phyloP scores from a whole-genome alignment of 1,284 basidiomycete species.

The Melampsora americana region DNA sequence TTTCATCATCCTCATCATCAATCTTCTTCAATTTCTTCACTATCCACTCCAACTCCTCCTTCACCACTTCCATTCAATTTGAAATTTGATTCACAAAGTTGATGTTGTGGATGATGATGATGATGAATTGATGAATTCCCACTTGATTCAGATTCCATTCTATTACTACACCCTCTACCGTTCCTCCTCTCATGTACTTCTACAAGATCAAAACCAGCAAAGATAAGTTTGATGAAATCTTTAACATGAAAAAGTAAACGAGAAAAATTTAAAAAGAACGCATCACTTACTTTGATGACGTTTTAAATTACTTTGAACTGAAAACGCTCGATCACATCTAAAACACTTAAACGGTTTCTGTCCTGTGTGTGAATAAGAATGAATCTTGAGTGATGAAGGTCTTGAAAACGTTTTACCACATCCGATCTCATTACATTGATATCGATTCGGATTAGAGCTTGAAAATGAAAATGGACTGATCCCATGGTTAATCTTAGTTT shows the following conservation, averaged over 20 bases:
- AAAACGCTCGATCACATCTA: conserved; percentile 38
- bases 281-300: conserved; percentile 41
- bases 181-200: conserved; percentile 36
- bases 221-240: no score
- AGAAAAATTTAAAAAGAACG: not conserved
- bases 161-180: not conserved
- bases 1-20: conserved; percentile 7
- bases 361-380: conserved; percentile 36
- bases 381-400: conserved; percentile 32
- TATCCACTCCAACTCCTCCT: conserved; percentile 7
- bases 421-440: conserved; percentile 27
- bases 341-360: conserved; percentile 43
- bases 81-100: not conserved
- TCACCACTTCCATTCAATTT: conserved; percentile 6
- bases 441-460: conserved; percentile 9
- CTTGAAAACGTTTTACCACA: conserved; percentile 42
- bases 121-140: not conserved
- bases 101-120: not conserved
- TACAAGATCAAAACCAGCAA: not conserved
- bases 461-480: not conserved
- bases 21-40: conserved; percentile 10
- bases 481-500: no score
- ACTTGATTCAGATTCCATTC: not conserved
- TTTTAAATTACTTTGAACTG: conserved; percentile 42
- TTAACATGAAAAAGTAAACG: not conserved